Percentiles rank a stretch among this genome's conserved stretches.
Evolutionary conservation across 2,329 filamentous ascomycete genomes (phyloP).

Genomic region (Fusarium begoniae): DNA sequence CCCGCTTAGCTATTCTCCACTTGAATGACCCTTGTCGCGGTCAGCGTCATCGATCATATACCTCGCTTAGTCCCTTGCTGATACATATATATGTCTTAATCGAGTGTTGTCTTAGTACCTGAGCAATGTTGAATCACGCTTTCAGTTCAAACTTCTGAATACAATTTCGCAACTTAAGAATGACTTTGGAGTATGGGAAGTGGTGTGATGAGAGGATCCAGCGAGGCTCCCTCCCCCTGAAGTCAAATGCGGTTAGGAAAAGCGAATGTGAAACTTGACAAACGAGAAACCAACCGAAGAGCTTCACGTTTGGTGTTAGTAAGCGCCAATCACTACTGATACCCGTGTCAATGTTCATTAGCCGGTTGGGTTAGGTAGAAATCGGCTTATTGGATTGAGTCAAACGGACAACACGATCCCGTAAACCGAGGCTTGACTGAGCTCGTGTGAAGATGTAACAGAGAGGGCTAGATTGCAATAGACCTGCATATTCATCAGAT

Average conservation of each 20-base stretch:
- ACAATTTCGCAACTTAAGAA: not conserved
- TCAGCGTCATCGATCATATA: constrained; percentile 36
- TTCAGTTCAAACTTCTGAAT: not conserved
- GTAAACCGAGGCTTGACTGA: not conserved
- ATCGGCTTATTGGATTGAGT: not conserved
- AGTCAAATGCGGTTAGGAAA: not conserved
- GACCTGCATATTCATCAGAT: not conserved
- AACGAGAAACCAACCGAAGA: not conserved
- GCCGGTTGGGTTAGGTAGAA: constrained; percentile 6
- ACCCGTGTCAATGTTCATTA: constrained; percentile 6
- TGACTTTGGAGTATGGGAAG: not conserved
- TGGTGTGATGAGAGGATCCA: not conserved
- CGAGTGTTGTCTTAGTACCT: constrained; percentile 1
- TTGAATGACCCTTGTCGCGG: constrained; percentile 25
- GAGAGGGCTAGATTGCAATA: not conserved
- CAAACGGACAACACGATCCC: not conserved
- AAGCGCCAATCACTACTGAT: not conserved
- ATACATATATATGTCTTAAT: not conserved
- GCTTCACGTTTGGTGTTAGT: not conserved
- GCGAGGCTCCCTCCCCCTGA: not conserved
- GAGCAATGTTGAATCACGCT: not conserved
- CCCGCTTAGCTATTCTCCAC: constrained; percentile 27
- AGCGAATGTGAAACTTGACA: constrained; percentile 2
- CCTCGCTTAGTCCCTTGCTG: constrained; percentile 19
- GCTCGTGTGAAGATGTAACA: not conserved